Percentiles rank a stretch among this genome's conserved stretches.
These are phyloP conservation scores for Blastobotrys terrestris DNA, from an alignment of 805 yeast species.

Conservation along the genomic window DNA sequence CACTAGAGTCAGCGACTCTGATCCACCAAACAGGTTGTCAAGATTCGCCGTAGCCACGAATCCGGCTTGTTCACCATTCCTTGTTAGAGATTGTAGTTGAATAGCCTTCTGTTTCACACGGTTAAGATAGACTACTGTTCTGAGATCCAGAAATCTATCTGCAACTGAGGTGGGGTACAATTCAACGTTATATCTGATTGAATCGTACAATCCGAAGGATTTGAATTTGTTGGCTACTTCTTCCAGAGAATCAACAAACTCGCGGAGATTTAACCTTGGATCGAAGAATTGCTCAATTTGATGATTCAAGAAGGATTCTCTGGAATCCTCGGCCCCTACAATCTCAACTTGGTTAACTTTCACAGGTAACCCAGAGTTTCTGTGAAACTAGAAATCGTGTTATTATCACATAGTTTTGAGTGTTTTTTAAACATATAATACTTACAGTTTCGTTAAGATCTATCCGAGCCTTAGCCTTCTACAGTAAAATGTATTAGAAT, in stretches of 20 bases:
- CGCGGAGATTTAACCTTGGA: constrained; percentile 18
- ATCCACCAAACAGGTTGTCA: constrained; percentile 53
- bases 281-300: constrained; percentile 26
- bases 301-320: constrained; percentile 22
- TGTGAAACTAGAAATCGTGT: constrained; percentile 13
- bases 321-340: constrained; percentile 20
- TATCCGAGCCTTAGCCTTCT: not conserved
- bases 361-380: constrained; percentile 26
- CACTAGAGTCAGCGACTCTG: constrained; percentile 42
- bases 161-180: not conserved
- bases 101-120: constrained; percentile 1
- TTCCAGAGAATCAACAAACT: constrained; percentile 20
- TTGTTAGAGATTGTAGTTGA: constrained; percentile 4
- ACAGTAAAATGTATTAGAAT: too few species aligned
- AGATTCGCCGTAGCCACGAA: constrained; percentile 42
- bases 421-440: too few species aligned
- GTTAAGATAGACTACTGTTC: constrained; percentile 12
- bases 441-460: not conserved
- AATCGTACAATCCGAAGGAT: constrained; percentile 1
- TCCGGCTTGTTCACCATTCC: constrained; percentile 15
- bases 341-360: constrained; percentile 25
- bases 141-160: constrained; percentile 9
- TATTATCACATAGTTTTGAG: too few species aligned
- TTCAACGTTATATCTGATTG: constrained; percentile 10
- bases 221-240: constrained; percentile 20